Evolutionary conservation across 2,329 filamentous ascomycete genomes (phyloP).

Genomic region (Lithohypha guttulata): DNA sequence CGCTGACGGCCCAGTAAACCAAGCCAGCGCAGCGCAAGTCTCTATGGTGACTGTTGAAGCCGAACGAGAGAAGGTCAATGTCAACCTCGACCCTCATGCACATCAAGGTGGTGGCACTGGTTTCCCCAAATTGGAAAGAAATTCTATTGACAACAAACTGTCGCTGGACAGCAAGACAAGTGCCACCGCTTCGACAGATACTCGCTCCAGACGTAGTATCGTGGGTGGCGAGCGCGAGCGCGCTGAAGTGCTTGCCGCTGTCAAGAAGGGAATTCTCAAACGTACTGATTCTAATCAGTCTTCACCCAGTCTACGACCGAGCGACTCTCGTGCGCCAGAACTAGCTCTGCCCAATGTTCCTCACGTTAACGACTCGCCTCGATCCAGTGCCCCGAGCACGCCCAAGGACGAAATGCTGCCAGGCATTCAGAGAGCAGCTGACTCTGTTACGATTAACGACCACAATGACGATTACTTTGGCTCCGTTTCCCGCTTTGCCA

Average conservation of each 20-base stretch:
- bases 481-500: slow-evolving; percentile 52
- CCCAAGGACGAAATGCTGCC: slow-evolving; percentile 56
- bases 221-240: slow-evolving; percentile 81
- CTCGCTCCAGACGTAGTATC: slow-evolving; percentile 67
- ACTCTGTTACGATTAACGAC: slow-evolving; percentile 69
- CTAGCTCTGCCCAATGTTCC: slow-evolving; percentile 53
- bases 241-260: slow-evolving; percentile 80
- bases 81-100: slow-evolving; percentile 57
- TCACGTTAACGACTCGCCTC: slow-evolving; percentile 63
- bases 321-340: slow-evolving; percentile 43
- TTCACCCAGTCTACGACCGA: slow-evolving; percentile 55
- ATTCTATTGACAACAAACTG: slow-evolving; percentile 59
- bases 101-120: slow-evolving; percentile 62
- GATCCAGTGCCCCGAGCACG: slow-evolving; percentile 77
- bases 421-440: slow-evolving; percentile 51
- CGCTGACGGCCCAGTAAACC: slow-evolving; percentile 52
- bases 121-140: slow-evolving; percentile 74
- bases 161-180: slow-evolving; percentile 24
- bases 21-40: slow-evolving; percentile 69
- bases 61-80: slow-evolving; percentile 72
- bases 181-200: slow-evolving; percentile 34
- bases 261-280: slow-evolving; percentile 93
- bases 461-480: slow-evolving; percentile 93
- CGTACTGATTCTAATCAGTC: slow-evolving; percentile 58
- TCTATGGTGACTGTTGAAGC: slow-evolving; percentile 95